Conservation (phyloP, 1,284 basidiomycete genomes). For the Neonothopanus nambi region DNA sequence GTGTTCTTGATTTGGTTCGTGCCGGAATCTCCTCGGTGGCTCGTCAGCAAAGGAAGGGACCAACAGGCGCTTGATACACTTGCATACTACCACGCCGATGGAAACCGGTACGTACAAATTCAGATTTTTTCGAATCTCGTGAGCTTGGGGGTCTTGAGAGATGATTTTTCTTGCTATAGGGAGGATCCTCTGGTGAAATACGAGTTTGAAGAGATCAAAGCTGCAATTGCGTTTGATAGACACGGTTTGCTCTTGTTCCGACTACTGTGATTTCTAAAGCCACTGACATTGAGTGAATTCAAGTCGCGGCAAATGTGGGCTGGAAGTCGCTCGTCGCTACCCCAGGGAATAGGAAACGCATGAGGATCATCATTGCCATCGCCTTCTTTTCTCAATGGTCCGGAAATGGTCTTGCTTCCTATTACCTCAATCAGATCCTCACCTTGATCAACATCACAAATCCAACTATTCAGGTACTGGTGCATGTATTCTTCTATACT, state of each 20-base stretch:
- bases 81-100: constrained; percentile 75
- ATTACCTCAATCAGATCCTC: constrained; percentile 75
- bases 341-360: constrained; percentile 65
- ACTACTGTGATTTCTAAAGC: constrained; percentile 1
- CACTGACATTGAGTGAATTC: not conserved
- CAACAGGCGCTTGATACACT: constrained; percentile 59
- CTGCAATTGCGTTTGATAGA: constrained; percentile 66
- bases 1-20: constrained; percentile 59
- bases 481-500: not conserved
- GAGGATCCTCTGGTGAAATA: constrained; percentile 71
- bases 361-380: constrained; percentile 67
- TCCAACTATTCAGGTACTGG: constrained; percentile 48
- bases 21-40: constrained; percentile 74
- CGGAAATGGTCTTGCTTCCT: constrained; percentile 74
- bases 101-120: constrained; percentile 42
- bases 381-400: constrained; percentile 79
- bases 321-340: constrained; percentile 61
- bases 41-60: constrained; percentile 67
- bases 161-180: constrained; percentile 31
- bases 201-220: constrained; percentile 76
- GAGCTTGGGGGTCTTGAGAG: not conserved
- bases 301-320: constrained; percentile 50
- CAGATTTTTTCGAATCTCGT: not conserved
- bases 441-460: constrained; percentile 69
- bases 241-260: constrained; percentile 26